Percentiles rank a stretch among this genome's conserved stretches.
Conservation (phyloP, 345 rosid genomes). For the Mangifera indica region DNA sequence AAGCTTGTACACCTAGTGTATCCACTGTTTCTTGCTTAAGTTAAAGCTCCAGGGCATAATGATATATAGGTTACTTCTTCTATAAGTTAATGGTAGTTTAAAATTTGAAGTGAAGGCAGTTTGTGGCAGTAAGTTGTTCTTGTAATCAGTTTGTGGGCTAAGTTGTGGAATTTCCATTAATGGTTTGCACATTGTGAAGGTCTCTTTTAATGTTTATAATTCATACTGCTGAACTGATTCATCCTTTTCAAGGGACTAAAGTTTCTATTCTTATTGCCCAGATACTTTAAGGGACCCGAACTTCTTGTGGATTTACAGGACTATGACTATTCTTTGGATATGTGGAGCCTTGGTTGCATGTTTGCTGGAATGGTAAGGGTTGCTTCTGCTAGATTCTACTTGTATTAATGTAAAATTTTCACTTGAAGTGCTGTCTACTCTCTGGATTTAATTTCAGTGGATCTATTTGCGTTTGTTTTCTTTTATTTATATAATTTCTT, state of each 20-base stretch:
- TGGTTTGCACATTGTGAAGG: slow-evolving; percentile 6
- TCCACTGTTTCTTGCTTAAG: too few species aligned
- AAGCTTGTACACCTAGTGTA: not conserved
- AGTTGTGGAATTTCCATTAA: not conserved
- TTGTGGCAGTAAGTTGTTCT: not conserved
- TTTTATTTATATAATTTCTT: too few species aligned
- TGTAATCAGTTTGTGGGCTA: not conserved
- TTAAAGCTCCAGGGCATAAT: too few species aligned
- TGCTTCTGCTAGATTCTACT: not conserved
- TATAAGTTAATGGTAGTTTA: too few species aligned
- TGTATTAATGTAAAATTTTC: not conserved
- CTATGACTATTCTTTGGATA: slow-evolving; percentile 95
- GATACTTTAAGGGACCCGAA: slow-evolving; percentile 97
- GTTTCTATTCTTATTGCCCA: slow-evolving; percentile 26
- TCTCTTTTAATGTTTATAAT: not conserved
- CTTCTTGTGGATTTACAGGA: slow-evolving; percentile 93
- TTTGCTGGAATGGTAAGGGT: slow-evolving; percentile 96
- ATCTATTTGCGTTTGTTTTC: not conserved
- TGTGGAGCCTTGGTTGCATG: slow-evolving; percentile 99
- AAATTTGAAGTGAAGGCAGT: too few species aligned
- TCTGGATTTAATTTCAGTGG: not conserved
- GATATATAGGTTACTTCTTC: too few species aligned
- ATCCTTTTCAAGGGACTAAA: slow-evolving; percentile 1
- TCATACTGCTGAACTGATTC: slow-evolving; percentile 12
- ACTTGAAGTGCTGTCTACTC: not conserved